Evolutionary conservation across 2,329 filamentous ascomycete species (phyloP).

Genomic region (Trichoderma atrobrunneum): DNA sequence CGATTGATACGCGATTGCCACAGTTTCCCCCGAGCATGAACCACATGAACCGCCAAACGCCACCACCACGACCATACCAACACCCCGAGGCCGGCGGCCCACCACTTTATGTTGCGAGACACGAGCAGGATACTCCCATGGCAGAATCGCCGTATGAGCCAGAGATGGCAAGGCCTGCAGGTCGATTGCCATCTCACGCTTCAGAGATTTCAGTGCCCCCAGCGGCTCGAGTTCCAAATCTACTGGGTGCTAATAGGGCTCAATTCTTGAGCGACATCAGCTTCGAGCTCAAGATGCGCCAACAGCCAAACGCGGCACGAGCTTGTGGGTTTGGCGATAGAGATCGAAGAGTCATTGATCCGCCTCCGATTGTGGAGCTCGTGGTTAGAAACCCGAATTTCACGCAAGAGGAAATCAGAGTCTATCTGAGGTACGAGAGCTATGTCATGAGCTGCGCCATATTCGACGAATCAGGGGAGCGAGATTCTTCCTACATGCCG

Average conservation of each 20-base stretch:
- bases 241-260: slow-evolving; percentile 25
- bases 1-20: background rate
- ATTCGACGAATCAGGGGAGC: slow-evolving; percentile 64
- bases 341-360: slow-evolving; percentile 78
- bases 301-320: slow-evolving; percentile 74
- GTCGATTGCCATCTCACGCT: background rate
- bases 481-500: slow-evolving; percentile 69
- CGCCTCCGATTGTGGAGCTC: slow-evolving; percentile 77
- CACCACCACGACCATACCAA: background rate
- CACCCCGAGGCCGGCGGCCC: background rate
- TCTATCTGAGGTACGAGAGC: slow-evolving; percentile 57
- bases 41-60: slow-evolving; percentile 1
- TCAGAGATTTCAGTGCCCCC: background rate
- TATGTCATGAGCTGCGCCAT: slow-evolving; percentile 76
- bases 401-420: slow-evolving; percentile 52
- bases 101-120: background rate
- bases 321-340: slow-evolving; percentile 82
- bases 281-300: slow-evolving; percentile 54
- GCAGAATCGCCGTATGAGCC: background rate
- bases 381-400: slow-evolving; percentile 57
- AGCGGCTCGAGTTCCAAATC: slow-evolving; percentile 27
- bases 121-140: background rate
- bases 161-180: background rate
- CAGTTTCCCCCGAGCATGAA: background rate
- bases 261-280: slow-evolving; percentile 24